phyloP scores from a whole-genome alignment of 179 eudicot genomes.

The Drosera spatulata region DNA sequence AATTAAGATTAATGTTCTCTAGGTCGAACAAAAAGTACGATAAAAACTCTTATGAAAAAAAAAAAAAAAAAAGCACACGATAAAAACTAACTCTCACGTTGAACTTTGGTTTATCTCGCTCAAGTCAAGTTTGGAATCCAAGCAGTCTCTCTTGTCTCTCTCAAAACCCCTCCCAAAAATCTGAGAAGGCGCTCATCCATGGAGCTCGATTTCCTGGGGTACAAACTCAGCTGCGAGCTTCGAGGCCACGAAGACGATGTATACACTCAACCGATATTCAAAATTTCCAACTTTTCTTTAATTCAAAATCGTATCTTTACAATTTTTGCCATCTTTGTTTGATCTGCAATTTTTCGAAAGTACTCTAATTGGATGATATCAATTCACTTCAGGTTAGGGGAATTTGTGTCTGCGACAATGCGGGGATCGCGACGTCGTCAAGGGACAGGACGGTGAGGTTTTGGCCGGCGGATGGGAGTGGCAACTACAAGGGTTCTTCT shows the following conservation, averaged over 20 bases:
- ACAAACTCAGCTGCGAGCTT: conserved; percentile 54
- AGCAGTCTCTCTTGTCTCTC: no score
- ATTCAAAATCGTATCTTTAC: not conserved
- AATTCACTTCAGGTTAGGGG: conserved; percentile 47
- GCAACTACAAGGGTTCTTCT: conserved; percentile 20
- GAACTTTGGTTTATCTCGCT: no score
- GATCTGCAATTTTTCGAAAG: conserved; percentile 4
- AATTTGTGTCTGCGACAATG: conserved; percentile 67
- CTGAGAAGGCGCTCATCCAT: conserved; percentile 9
- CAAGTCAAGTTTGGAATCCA: no score
- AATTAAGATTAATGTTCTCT: no score
- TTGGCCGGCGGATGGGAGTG: conserved; percentile 52
- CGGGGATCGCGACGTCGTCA: conserved; percentile 84
- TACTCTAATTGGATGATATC: not conserved
- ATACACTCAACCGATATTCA: conserved; percentile 7
- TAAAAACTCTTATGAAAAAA: no score
- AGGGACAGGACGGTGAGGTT: conserved; percentile 75
- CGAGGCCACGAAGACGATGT: conserved; percentile 81
- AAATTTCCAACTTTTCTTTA: conserved; percentile 2
- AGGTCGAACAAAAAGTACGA: no score
- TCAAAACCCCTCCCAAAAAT: no score
- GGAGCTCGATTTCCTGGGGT: conserved; percentile 56
- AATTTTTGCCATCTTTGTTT: not conserved
- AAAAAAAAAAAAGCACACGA: no score
- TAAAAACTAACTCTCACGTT: no score